Base-by-base conservation (phyloP, 805 yeast species). In the Candida maris region DNA sequence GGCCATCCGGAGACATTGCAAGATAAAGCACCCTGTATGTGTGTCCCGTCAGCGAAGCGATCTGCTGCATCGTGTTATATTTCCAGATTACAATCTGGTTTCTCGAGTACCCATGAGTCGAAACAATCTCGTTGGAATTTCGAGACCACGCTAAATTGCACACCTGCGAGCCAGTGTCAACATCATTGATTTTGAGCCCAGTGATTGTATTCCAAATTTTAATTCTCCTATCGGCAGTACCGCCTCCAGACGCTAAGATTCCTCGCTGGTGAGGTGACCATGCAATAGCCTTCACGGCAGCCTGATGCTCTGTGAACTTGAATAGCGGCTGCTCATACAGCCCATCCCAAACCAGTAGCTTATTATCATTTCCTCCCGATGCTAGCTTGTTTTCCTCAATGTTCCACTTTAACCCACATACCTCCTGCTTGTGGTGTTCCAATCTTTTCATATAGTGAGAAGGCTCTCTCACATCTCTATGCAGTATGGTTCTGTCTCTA, bases 241-340 rank as follows among this genome's bases (percentile, higher is more conserved):
- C 98, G 14, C 98, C 98, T 12, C 98, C 98, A 2, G 93, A 77
- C 1, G 97, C 97, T 37, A 93, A 61, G 3, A 89, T 72, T 1
- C 97, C 97, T 37, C 97, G 68, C 56, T 87, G 96, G 56, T 93
- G 97, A 3, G 98, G 97, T 1, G 95, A 85, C 98, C 98, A 93
- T 2, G 95, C 85, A 35, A 93, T 73, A 0, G 97, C 98, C 62
- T 93, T 93, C 3, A 93, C 95, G 0, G 98, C 98, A 1, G 97
- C 97, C 13, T 75, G 77, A 58, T 93, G 97, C 45, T 87, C 96
- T 2, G 71, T 68, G 50, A 88, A 83, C 41, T 71, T 80, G 54
- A 80, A 75, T 19, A 86, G 58, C 2, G 98, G 97, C 36, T 69
- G 70, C 4, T 72, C 57, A 35, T 73, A 73, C 30, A 79, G 58